These are phyloP conservation scores for Reticulascus tulasneorum DNA, from an alignment of 2,329 filamentous ascomycete species.

Conservation along the genomic window DNA sequence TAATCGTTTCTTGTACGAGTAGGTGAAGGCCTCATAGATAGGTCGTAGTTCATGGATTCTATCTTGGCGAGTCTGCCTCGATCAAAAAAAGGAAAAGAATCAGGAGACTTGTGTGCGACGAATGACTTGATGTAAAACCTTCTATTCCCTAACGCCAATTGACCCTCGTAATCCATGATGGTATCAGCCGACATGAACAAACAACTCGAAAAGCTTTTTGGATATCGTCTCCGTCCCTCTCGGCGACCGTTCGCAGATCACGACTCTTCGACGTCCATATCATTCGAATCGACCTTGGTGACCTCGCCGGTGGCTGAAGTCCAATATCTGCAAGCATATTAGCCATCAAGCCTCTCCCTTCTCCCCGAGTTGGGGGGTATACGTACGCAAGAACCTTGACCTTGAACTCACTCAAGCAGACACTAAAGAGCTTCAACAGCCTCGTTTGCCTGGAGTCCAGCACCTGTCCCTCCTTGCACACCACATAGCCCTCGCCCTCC, in stretches of 20 bases:
- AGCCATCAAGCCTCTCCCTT: slow-evolving; percentile 1
- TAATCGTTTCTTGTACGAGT: slow-evolving; percentile 12
- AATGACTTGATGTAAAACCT: slow-evolving; percentile 1
- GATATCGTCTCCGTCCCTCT: slow-evolving; percentile 11
- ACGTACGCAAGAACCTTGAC: slow-evolving; percentile 72
- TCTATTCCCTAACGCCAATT: slow-evolving; percentile 11
- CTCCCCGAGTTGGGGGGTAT: background rate
- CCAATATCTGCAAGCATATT: slow-evolving; percentile 48
- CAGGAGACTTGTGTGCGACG: slow-evolving; percentile 3
- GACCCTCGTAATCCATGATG: slow-evolving; percentile 15
- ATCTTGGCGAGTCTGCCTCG: slow-evolving; percentile 3
- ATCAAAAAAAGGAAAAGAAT: background rate
- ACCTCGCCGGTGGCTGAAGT: slow-evolving; percentile 54
- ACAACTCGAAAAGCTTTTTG: slow-evolving; percentile 12
- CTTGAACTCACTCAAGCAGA: slow-evolving; percentile 86
- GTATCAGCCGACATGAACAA: slow-evolving; percentile 16
- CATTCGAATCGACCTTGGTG: slow-evolving; percentile 45
- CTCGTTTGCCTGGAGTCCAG: slow-evolving; percentile 91
- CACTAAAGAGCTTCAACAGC: slow-evolving; percentile 87
- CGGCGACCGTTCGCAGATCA: no score
- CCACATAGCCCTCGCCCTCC: slow-evolving; percentile 56
- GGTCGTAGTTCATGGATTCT: slow-evolving; percentile 4
- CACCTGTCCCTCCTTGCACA: slow-evolving; percentile 81
- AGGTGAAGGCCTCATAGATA: slow-evolving; percentile 10
- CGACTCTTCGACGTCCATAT: slow-evolving; percentile 35